A percentile compares a stretch with the other conserved stretches of the same genome.
Evolutionary conservation across 179 eudicot species (phyloP).

Genomic region (Pouteria campechiana): DNA sequence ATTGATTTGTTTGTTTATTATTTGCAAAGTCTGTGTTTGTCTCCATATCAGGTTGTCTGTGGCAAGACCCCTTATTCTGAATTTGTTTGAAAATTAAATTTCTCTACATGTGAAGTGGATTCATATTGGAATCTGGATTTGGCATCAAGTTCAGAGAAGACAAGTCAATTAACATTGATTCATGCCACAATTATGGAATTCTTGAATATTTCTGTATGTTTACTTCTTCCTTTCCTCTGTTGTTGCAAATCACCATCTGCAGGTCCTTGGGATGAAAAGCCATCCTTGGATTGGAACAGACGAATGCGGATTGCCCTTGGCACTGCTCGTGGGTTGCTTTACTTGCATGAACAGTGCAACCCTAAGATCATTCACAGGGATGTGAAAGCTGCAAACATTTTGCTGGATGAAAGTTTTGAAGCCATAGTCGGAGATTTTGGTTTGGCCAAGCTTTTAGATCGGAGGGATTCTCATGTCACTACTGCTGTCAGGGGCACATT

Average conservation of each 20-base stretch:
- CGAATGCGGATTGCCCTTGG: constrained; percentile 82
- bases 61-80: too few relatives aligned
- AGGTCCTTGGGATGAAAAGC: constrained; percentile 54
- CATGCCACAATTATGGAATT: too few relatives aligned
- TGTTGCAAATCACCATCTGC: constrained; percentile 8
- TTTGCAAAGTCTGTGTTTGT: too few relatives aligned
- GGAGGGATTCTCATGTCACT: constrained; percentile 80
- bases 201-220: too few relatives aligned
- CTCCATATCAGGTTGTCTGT: too few relatives aligned
- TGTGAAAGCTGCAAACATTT: constrained; percentile 92
- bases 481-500: constrained; percentile 95
- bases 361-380: constrained; percentile 95
- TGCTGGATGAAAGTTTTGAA: constrained; percentile 82
- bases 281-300: constrained; percentile 79
- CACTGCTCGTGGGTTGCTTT: constrained; percentile 77
- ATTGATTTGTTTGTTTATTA: too few relatives aligned
- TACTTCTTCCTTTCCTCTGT: too few relatives aligned
- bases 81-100: too few relatives aligned
- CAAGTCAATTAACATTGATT: too few relatives aligned
- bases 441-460: constrained; percentile 86
- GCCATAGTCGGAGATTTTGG: constrained; percentile 98
- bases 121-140: too few relatives aligned
- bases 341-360: constrained; percentile 87
- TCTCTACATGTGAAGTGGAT: too few relatives aligned
- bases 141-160: too few relatives aligned